Percentiles rank a stretch among this genome's conserved stretches.
phyloP scores from a whole-genome alignment of 2,329 filamentous ascomycete genomes.

The Nemania sp. region DNA sequence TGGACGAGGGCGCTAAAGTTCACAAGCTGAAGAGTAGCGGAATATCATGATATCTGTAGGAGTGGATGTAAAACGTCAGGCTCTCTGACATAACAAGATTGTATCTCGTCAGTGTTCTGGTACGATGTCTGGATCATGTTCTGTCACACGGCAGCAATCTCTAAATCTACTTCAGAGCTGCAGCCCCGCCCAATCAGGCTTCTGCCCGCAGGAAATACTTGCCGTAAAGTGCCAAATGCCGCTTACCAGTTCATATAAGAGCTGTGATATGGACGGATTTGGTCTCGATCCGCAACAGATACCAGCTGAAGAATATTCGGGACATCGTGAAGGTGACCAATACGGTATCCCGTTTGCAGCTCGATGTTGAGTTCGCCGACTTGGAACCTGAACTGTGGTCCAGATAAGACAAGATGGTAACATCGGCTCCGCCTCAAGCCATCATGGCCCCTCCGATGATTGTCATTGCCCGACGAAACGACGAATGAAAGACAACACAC shows the following conservation, averaged over 20 bases:
- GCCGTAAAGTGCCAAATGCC: too few species aligned
- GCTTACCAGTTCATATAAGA: background rate
- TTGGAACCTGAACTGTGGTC: background rate
- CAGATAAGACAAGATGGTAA: background rate
- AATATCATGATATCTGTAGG: too few species aligned
- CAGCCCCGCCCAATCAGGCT: too few species aligned
- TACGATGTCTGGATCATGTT: too few species aligned
- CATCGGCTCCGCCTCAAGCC: background rate
- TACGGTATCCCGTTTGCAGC: background rate
- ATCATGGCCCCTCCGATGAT: background rate
- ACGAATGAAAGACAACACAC: background rate
- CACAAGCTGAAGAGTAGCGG: too few species aligned
- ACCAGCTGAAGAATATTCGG: background rate
- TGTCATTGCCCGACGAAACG: background rate
- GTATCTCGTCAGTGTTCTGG: too few species aligned
- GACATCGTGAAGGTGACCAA: background rate
- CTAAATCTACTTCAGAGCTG: too few species aligned
- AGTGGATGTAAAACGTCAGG: too few species aligned
- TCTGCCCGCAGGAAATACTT: too few species aligned
- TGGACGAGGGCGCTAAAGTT: too few species aligned
- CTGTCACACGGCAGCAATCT: too few species aligned
- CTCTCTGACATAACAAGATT: too few species aligned
- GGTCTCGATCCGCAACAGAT: background rate
- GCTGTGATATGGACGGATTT: background rate
- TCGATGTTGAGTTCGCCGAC: background rate